Percentiles rank a stretch among this genome's conserved stretches.
Evolutionary conservation across 176 grass and related monocot species (phyloP).

Genomic region (Hordeum vulgare): DNA sequence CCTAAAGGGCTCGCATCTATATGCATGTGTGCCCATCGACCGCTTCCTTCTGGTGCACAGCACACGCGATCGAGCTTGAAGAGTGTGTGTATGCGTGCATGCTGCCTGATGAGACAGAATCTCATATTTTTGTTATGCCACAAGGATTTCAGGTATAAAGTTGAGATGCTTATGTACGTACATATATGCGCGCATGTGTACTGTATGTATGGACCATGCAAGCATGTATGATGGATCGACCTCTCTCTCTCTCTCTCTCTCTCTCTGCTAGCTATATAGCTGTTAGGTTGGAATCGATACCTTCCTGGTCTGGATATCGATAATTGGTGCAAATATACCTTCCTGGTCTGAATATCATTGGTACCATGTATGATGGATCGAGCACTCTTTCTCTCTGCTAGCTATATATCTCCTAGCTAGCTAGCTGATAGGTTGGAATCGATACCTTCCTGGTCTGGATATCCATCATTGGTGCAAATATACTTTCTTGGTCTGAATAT

Average conservation of each 20-base stretch:
- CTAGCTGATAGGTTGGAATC: neutral
- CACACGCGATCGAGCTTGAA: neutral
- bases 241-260: neutral
- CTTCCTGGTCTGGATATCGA: neutral
- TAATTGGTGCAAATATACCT: too few species aligned
- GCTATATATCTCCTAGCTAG: neutral
- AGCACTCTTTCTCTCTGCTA: neutral
- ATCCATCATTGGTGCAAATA: too few species aligned
- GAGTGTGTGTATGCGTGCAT: neutral
- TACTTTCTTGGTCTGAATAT: neutral
- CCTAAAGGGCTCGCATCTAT: constrained; percentile 13
- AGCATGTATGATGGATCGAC: neutral
- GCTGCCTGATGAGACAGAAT: constrained; percentile 6
- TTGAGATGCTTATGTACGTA: neutral
- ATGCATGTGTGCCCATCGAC: neutral
- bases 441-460: constrained; percentile 9
- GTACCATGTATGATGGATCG: neutral
- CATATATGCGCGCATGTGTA: neutral
- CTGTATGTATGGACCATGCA: too few species aligned
- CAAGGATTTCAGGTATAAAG: constrained; percentile 22
- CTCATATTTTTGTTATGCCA: constrained; percentile 47
- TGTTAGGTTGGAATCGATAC: constrained; percentile 11
- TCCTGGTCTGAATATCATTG: neutral
- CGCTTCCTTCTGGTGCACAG: too few species aligned
- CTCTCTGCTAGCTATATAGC: neutral